Percentiles rank a stretch among this genome's conserved stretches.
phyloP scores from a whole-genome alignment of 345 rosid genomes.

The Boechera divaricarpa region DNA sequence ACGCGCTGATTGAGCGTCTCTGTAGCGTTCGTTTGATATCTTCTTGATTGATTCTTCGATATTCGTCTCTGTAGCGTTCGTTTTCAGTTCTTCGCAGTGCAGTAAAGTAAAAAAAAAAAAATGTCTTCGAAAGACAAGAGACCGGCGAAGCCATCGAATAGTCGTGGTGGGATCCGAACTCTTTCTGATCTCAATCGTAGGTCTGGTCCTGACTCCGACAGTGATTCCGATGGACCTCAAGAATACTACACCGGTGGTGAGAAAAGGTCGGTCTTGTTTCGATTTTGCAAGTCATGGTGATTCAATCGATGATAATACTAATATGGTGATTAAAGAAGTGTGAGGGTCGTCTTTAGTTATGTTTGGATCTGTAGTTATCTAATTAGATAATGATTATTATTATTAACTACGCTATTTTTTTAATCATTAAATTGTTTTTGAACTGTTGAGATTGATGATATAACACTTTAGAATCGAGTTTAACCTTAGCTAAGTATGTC shows the following conservation, averaged over 20 bases:
- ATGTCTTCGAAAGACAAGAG: constrained; percentile 89
- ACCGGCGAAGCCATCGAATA: constrained; percentile 64
- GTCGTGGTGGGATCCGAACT: constrained; percentile 77
- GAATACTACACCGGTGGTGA: constrained; percentile 99
- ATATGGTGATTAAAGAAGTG: not conserved
- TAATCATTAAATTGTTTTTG: not conserved
- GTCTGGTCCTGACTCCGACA: constrained; percentile 83
- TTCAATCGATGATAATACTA: not conserved
- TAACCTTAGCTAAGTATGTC: not conserved
- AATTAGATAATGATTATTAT: constrained; percentile 10
- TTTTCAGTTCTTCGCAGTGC: not conserved
- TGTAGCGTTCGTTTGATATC: constrained; percentile 38
- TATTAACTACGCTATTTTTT: not conserved
- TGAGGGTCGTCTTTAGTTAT: not conserved
- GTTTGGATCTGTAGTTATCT: constrained; percentile 34
- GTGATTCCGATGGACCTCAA: constrained; percentile 85
- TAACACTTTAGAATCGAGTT: not conserved
- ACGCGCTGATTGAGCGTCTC: constrained; percentile 40
- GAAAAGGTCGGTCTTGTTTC: constrained; percentile 62
- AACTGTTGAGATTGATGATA: not conserved
- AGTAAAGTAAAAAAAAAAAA: not conserved
- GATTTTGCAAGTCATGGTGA: not conserved
- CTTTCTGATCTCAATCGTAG: constrained; percentile 90
- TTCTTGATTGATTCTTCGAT: not conserved
- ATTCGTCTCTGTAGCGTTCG: constrained; percentile 38